Evolutionary conservation across 108 stramenopile genomes (phyloP).

Genomic region (Discostella pseudostelligera): DNA sequence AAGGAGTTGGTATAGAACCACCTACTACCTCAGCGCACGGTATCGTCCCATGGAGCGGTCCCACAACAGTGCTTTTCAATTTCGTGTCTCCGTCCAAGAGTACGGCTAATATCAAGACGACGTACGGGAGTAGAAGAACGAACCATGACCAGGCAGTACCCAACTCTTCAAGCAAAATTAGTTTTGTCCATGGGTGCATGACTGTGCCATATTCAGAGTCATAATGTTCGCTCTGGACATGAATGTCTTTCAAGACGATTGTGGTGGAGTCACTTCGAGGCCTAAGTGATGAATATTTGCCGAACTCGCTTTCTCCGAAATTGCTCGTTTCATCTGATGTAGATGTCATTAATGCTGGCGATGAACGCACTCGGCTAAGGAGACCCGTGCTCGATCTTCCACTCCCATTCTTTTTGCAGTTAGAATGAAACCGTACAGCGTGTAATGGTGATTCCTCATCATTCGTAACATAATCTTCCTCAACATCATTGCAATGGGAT

Average conservation of each 20-base stretch:
- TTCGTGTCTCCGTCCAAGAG: conserved; percentile 47
- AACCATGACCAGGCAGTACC: conserved; percentile 77
- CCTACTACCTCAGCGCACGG: conserved; percentile 28
- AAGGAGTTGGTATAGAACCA: conserved; percentile 26
- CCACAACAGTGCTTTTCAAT: conserved; percentile 38
- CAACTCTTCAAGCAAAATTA: conserved; percentile 73
- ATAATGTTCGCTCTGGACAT: conserved; percentile 5
- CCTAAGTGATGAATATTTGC: not conserved
- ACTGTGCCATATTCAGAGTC: conserved; percentile 22
- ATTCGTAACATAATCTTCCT: conserved; percentile 1
- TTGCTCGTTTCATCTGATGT: conserved; percentile 8
- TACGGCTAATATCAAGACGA: conserved; percentile 55
- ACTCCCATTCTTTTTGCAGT: not conserved
- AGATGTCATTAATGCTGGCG: conserved; percentile 38
- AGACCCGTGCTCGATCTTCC: conserved; percentile 1
- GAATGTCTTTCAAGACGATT: conserved; percentile 44
- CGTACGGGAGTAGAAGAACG: conserved; percentile 67
- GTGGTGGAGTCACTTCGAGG: conserved; percentile 6
- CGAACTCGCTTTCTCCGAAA: not conserved
- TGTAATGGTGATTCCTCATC: not conserved
- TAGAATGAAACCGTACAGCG: conserved; percentile 5
- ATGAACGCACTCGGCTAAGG: conserved; percentile 27
- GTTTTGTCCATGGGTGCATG: conserved; percentile 68
- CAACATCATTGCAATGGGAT: not conserved
- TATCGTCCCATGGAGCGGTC: conserved; percentile 34